Conservation (phyloP, 106 monocot species). For the Allium sativum region DNA sequence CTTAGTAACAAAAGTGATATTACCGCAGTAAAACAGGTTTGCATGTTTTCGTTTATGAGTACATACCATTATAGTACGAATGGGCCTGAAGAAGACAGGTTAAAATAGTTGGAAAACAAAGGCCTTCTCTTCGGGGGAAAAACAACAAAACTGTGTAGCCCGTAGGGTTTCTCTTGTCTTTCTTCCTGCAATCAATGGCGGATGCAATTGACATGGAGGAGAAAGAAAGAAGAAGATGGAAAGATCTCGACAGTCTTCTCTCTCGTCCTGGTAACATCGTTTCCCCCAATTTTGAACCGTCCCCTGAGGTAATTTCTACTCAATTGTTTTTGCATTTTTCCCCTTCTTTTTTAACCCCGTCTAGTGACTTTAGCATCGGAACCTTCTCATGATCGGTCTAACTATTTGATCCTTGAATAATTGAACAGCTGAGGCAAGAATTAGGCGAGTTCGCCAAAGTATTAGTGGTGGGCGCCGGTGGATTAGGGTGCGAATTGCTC, state of each 20-base stretch:
- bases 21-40: no score
- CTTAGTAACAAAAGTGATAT: no score
- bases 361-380: background rate
- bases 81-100: no score
- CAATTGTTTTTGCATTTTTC: no score
- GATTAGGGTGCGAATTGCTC: constrained; percentile 93
- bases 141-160: no score
- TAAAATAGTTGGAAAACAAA: no score
- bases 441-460: constrained; percentile 66
- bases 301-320: constrained; percentile 12
- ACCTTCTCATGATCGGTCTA: background rate
- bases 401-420: background rate
- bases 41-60: no score
- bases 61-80: no score
- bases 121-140: no score
- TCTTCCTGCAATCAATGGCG: background rate
- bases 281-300: constrained; percentile 48
- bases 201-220: background rate
- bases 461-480: constrained; percentile 91
- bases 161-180: background rate
- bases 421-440: constrained; percentile 59
- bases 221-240: constrained; percentile 32
- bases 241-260: constrained; percentile 85
- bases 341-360: background rate
- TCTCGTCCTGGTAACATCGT: constrained; percentile 83